Base-by-base conservation (phyloP, 305 asterid species). In the Fraxinus dipetala region DNA sequence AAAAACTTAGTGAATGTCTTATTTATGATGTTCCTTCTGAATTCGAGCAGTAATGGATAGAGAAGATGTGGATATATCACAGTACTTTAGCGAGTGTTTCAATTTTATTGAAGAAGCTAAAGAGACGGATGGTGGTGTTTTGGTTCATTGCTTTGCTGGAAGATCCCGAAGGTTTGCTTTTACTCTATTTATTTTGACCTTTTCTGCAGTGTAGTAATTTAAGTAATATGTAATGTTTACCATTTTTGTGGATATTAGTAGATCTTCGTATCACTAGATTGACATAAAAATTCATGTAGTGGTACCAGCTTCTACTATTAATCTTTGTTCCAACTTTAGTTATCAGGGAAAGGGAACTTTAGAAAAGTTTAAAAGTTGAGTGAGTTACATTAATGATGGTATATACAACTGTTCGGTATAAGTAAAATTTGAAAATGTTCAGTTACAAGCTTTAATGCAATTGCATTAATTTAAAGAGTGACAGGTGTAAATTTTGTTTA, bases 91-190 rank as follows among this genome's bases (percentile, higher is more conserved):
- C 2, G 98, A 92, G 81, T 92, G 96, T 88, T 92, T 94, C 63
- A 82, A 87, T 11, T 95, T 91, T 89, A 94, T 95, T 34, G 97
- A 93, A 32, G 97, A 88, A 88, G 97, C 96, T 76, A 91, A 89
- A 89, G 77, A 80, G 63, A 43, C 51, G 20, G 94, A 93, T 75
- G 97, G 97, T 22, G 87, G 92, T 6, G 93, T 91, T 24, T 85
- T 95, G 81, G 96, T 94, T 79, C 98, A 95, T 86, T 95, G 98
- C 90, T 88, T 87, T 83, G 92, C 87, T 45, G 98, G 98, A 88
- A 90, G 83, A 91, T 95, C 99, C 48, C 83, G 99, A 86, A 94
- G 98, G 99, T 95, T 30, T 79, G 16, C 56, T 78, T 72, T 83
- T 18, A 18, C 3, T 18, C 24, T 9, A 1, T 18, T 63, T 22